A percentile compares a stretch with the other conserved stretches of the same genome.
Evolutionary conservation across 495 filamentous ascomycete genomes (phyloP).

Genomic region (Neurospora pannonica): DNA sequence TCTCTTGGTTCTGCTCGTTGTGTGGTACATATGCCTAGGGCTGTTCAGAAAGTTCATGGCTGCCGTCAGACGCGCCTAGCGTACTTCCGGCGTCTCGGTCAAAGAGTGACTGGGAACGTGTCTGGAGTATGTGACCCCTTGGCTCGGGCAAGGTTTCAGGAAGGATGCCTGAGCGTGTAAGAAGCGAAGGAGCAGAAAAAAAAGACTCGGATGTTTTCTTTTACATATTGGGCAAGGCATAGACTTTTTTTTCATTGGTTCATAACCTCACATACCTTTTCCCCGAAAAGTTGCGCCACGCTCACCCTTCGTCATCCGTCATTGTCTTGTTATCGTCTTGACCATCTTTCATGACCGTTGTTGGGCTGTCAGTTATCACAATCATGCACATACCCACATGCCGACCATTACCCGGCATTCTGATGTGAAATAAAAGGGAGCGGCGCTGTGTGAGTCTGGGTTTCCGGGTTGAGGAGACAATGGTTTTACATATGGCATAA

Average conservation of each 20-base stretch:
- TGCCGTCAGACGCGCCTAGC: background rate
- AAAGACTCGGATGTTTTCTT: background rate
- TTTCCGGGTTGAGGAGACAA: background rate
- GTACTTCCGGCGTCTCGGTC: background rate
- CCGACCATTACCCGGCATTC: background rate
- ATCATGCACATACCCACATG: background rate
- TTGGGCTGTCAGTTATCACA: background rate
- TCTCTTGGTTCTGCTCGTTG: slow-evolving; percentile 16
- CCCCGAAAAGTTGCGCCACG: background rate
- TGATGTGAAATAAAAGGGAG: background rate
- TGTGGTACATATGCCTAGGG: slow-evolving; percentile 19
- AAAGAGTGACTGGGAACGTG: background rate
- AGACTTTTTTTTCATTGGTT: background rate
- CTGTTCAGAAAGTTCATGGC: slow-evolving; percentile 6
- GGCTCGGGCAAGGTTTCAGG: background rate
- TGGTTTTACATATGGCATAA: too few relatives aligned
- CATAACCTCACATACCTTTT: background rate
- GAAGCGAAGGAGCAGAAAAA: background rate
- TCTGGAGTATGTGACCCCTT: background rate
- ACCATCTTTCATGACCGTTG: background rate
- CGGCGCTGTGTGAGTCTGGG: background rate
- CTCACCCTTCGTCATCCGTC: background rate
- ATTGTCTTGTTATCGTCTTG: background rate
- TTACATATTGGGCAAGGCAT: background rate
- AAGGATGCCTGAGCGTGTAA: background rate